Conservation (phyloP, 768 basidiomycete species). For the Xerocomellus chrysenteron region DNA sequence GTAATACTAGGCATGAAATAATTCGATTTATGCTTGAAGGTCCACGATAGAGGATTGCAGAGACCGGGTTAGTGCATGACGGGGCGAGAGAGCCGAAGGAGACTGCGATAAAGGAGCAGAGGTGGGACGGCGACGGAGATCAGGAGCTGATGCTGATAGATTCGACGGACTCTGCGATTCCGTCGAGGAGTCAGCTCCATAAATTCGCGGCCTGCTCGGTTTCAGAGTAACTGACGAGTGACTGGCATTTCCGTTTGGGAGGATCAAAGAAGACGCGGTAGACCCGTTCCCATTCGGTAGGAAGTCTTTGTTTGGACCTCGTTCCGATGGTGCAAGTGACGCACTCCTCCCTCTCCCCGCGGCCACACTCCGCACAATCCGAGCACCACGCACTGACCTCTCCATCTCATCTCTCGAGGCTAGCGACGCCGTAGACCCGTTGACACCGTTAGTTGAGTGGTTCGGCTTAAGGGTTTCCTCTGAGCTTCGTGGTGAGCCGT, state of each 20-base stretch:
- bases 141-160: constrained; percentile 27
- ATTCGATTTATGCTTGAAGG: constrained; percentile 26
- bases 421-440: constrained; percentile 50
- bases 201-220: constrained; percentile 13
- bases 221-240: constrained; percentile 23
- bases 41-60: constrained; percentile 17
- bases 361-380: constrained; percentile 58
- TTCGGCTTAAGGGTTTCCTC: constrained; percentile 67
- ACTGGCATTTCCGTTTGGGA: constrained; percentile 25
- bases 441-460: constrained; percentile 34
- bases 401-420: constrained; percentile 25
- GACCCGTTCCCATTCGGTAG: constrained; percentile 16
- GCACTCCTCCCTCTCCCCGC: constrained; percentile 44
- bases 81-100: constrained; percentile 12
- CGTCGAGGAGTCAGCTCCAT: constrained; percentile 3
- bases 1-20: constrained; percentile 18
- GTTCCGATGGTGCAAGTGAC: constrained; percentile 34
- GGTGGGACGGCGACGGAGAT: constrained; percentile 19
- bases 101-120: constrained; percentile 10
- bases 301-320: constrained; percentile 16
- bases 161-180: constrained; percentile 9
- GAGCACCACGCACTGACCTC: constrained; percentile 37
- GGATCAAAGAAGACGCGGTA: constrained; percentile 10
- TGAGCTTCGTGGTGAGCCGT: constrained; percentile 46
- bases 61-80: constrained; percentile 11